Percentiles rank a stretch among this genome's conserved stretches.
Conservation (phyloP, 768 basidiomycete species). For the Phlebiopsis flavidoalba region DNA sequence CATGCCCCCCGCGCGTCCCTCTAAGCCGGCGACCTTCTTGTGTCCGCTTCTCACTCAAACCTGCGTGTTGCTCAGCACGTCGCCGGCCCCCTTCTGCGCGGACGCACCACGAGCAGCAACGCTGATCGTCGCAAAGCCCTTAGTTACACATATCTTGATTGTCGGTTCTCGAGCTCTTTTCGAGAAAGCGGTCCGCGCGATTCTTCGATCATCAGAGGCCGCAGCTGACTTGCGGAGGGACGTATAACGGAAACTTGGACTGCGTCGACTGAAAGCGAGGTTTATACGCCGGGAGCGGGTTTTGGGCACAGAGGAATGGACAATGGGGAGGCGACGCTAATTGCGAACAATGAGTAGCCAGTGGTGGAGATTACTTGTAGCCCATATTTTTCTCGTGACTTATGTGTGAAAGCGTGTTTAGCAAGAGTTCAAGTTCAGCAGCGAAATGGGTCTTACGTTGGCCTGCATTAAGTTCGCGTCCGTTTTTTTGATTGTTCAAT, state of each 20-base stretch:
- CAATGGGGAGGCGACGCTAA: conserved; percentile 66
- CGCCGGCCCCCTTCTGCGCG: conserved; percentile 87
- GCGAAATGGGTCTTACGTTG: conserved; percentile 1
- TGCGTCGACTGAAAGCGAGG: conserved; percentile 33
- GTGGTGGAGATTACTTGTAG: conserved; percentile 63
- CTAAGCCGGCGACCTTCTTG: conserved; percentile 34
- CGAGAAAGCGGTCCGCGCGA: conserved; percentile 64
- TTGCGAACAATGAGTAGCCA: conserved; percentile 63
- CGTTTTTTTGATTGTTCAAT: conserved; percentile 82
- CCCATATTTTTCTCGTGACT: conserved; percentile 80
- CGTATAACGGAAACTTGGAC: conserved; percentile 67
- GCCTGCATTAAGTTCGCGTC: conserved; percentile 89
- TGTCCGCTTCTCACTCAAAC: conserved; percentile 60
- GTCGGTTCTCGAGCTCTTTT: conserved; percentile 88
- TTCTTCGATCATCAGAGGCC: conserved; percentile 95
- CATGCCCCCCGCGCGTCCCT: conserved; percentile 33
- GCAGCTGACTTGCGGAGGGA: conserved; percentile 75
- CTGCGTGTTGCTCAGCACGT: conserved; percentile 76
- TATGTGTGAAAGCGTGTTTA: conserved; percentile 30
- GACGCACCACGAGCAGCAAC: conserved; percentile 90
- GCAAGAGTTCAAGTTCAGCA: not conserved
- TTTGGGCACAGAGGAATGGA: conserved; percentile 60
- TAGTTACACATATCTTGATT: conserved; percentile 96
- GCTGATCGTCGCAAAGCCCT: conserved; percentile 92
- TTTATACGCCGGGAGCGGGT: conserved; percentile 54